Evolutionary conservation across 2,329 filamentous ascomycete species (phyloP).

Genomic region (Arachnomyces sp.): DNA sequence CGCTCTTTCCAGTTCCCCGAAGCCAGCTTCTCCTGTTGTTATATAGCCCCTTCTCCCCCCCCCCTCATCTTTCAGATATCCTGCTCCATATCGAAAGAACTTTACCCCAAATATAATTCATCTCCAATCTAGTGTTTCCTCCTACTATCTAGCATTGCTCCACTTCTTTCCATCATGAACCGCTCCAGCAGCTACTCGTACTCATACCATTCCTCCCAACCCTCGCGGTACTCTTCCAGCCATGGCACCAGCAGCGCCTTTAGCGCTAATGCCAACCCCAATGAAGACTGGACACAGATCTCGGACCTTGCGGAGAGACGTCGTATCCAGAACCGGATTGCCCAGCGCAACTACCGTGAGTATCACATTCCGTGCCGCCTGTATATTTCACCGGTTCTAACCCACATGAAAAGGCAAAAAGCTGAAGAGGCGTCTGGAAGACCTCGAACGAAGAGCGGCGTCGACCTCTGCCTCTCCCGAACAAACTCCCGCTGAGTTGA

Average conservation of each 20-base stretch:
- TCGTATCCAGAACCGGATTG: slow-evolving; percentile 94
- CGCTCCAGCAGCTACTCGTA: slow-evolving; percentile 20
- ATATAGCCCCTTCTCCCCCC: too few relatives aligned
- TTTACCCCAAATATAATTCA: too few relatives aligned
- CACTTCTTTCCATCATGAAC: slow-evolving; percentile 21
- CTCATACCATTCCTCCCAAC: slow-evolving; percentile 18
- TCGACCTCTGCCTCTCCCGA: slow-evolving; percentile 55
- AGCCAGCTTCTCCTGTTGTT: too few relatives aligned
- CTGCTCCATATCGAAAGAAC: too few relatives aligned
- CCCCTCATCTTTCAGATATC: too few relatives aligned
- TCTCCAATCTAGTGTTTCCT: too few relatives aligned
- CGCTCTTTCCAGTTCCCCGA: too few relatives aligned
- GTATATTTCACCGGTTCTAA: slow-evolving; percentile 2
- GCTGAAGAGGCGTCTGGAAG: slow-evolving; percentile 58
- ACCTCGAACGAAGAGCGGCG: slow-evolving; percentile 53
- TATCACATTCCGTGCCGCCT: slow-evolving; percentile 15
- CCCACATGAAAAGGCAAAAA: slow-evolving; percentile 48
- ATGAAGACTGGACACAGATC: slow-evolving; percentile 99
- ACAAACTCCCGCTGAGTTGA: slow-evolving; percentile 47
- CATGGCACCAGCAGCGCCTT: slow-evolving; percentile 89
- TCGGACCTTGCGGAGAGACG: slow-evolving; percentile 90
- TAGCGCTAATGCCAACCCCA: slow-evolving; percentile 85
- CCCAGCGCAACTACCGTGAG: slow-evolving; percentile 92
- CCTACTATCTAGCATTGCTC: not conserved
- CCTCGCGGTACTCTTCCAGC: slow-evolving; percentile 57